Conservation (phyloP, 371 early-diverging fungal species). For the Gilbertella persicaria region DNA sequence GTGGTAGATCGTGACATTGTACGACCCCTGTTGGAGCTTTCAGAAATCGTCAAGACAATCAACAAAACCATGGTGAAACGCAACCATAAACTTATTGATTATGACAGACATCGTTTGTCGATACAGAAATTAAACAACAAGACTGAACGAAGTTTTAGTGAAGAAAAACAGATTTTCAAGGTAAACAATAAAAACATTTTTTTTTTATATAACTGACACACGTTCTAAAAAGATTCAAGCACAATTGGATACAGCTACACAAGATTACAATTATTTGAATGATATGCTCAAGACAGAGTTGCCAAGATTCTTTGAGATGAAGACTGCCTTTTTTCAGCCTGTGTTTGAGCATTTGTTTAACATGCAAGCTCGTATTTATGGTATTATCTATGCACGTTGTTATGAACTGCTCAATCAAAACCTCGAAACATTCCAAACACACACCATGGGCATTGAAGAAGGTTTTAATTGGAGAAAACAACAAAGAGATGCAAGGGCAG, state of each 20-base stretch:
- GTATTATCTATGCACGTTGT: constrained; percentile 47
- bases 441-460: constrained; percentile 37
- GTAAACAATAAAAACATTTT: constrained; percentile 21
- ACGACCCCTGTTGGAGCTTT: constrained; percentile 65
- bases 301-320: constrained; percentile 62
- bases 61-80: constrained; percentile 78
- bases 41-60: constrained; percentile 66
- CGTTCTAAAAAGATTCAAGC: constrained; percentile 46
- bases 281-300: constrained; percentile 65
- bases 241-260: constrained; percentile 65
- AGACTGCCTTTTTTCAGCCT: constrained; percentile 66
- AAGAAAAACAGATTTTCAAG: constrained; percentile 75
- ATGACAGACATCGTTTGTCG: constrained; percentile 74
- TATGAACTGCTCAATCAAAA: constrained; percentile 45
- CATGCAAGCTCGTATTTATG: constrained; percentile 67
- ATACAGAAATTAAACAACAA: constrained; percentile 70
- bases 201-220: not conserved
- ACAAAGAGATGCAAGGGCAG: constrained; percentile 29
- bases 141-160: constrained; percentile 63
- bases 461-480: constrained; percentile 27
- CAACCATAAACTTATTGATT: constrained; percentile 82
- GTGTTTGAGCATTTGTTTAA: constrained; percentile 70
- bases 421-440: constrained; percentile 25
- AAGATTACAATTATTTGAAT: constrained; percentile 73
- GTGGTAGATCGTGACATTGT: constrained; percentile 74